A percentile compares a stretch with the other conserved stretches of the same genome.
phyloP scores from a whole-genome alignment of 345 rosid genomes.

The Salix udensis region DNA sequence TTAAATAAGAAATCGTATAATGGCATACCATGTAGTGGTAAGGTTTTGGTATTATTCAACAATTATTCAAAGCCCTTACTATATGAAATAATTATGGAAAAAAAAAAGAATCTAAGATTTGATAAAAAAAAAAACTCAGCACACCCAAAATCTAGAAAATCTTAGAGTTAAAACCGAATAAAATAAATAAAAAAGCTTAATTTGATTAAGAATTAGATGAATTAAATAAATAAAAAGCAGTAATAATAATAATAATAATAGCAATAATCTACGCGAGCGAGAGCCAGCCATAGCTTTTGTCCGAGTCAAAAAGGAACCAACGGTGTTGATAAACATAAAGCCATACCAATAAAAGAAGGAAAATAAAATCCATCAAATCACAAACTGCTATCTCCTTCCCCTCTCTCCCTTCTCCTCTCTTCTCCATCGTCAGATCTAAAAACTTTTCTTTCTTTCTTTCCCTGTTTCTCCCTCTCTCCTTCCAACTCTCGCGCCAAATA shows the following conservation, averaged over 20 bases:
- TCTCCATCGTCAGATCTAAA: conserved; percentile 51
- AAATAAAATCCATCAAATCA: conserved; percentile 1
- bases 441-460: conserved; percentile 4
- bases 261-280: no score
- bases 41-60: no score
- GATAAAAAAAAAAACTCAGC: no score
- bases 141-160: neutral
- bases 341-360: neutral
- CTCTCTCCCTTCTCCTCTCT: conserved; percentile 10
- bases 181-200: neutral
- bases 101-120: no score
- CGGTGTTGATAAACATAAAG: conserved; percentile 5
- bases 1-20: no score
- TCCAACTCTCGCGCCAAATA: conserved; percentile 35
- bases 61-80: no score
- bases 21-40: no score
- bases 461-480: conserved; percentile 10
- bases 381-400: neutral
- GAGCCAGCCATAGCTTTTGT: no score
- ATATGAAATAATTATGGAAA: no score
- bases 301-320: neutral
- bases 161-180: neutral
- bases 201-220: neutral
- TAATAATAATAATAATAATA: no score
- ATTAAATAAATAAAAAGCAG: no score